A percentile compares a stretch with the other conserved stretches of the same genome.
phyloP scores from a whole-genome alignment of 202 grass and related monocot genomes.

The Panicum virgatum region DNA sequence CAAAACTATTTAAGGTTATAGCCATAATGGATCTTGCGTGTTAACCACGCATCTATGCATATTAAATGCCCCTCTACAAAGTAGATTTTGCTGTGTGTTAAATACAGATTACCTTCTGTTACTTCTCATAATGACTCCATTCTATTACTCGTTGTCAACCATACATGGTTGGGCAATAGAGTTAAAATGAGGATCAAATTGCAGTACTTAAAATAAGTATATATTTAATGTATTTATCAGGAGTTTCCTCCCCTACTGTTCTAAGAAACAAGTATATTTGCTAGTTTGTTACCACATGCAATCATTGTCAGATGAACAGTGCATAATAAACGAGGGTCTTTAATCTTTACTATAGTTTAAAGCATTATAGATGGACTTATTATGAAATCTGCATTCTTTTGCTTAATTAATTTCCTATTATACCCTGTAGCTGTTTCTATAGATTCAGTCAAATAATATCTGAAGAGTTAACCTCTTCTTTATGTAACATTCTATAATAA shows the following conservation, averaged over 20 bases:
- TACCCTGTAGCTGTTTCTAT: slow-evolving; percentile 3
- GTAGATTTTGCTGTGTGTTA: neutral
- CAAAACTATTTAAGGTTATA: neutral
- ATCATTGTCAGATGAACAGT: neutral
- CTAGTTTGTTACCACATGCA: neutral
- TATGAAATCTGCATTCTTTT: slow-evolving; percentile 13
- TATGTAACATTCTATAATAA: slow-evolving; percentile 32
- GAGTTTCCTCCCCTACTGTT: neutral
- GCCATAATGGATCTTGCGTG: neutral
- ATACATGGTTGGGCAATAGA: neutral
- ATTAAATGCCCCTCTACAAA: neutral
- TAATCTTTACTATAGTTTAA: neutral
- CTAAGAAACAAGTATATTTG: slow-evolving; percentile 15
- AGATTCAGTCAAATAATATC: slow-evolving; percentile 30
- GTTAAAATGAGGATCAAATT: neutral
- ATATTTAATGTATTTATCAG: neutral
- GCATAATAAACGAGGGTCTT: slow-evolving; percentile 3
- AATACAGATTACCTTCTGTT: neutral
- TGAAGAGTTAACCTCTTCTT: slow-evolving; percentile 42
- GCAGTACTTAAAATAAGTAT: neutral
- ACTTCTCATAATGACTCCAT: neutral
- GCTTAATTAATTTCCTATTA: slow-evolving; percentile 10
- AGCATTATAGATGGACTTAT: slow-evolving; percentile 19
- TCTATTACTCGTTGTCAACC: neutral
- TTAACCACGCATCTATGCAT: neutral